Conservation (phyloP, 495 filamentous ascomycete genomes). For the Lasiosphaeria miniovina region DNA sequence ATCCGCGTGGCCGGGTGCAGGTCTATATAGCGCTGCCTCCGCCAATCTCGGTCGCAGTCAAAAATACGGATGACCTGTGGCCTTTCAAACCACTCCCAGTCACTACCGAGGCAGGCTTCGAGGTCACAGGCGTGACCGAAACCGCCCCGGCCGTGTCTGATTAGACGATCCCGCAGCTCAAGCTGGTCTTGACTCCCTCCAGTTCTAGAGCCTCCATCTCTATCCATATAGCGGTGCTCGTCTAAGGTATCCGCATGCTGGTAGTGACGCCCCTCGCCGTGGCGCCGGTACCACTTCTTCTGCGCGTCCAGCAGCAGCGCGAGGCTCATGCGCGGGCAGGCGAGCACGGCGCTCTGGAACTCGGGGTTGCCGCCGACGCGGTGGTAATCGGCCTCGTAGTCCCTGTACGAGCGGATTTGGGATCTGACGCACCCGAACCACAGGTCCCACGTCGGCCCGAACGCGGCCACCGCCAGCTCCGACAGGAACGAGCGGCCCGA, state of each 20-base stretch:
- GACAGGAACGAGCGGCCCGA: conserved; percentile 27
- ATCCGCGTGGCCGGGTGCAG: conserved; percentile 31
- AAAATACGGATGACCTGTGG: not conserved
- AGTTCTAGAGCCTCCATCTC: not conserved
- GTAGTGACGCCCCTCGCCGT: conserved; percentile 6
- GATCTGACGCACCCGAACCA: conserved; percentile 23
- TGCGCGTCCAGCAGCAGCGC: conserved; percentile 31
- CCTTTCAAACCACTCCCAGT: conserved; percentile 17
- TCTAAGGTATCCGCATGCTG: not conserved
- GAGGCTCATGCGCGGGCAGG: conserved; percentile 29
- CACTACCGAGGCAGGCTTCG: conserved; percentile 11
- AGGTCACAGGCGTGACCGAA: not conserved
- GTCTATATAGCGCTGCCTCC: conserved; percentile 16
- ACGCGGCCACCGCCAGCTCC: conserved; percentile 31
- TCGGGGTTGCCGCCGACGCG: conserved; percentile 26
- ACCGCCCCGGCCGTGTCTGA: not conserved
- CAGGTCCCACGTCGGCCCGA: conserved; percentile 38
- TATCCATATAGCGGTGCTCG: too few species aligned
- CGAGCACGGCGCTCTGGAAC: conserved; percentile 37
- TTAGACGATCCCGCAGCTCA: not conserved
- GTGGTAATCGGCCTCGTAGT: conserved; percentile 5
- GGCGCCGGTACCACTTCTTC: conserved; percentile 25
- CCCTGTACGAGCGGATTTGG: conserved; percentile 5
- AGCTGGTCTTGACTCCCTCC: conserved; percentile 1
- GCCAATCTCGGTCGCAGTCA: not conserved